Base-by-base conservation (phyloP, 1,284 basidiomycete species). In the Ganoderma leucocontextum region DNA sequence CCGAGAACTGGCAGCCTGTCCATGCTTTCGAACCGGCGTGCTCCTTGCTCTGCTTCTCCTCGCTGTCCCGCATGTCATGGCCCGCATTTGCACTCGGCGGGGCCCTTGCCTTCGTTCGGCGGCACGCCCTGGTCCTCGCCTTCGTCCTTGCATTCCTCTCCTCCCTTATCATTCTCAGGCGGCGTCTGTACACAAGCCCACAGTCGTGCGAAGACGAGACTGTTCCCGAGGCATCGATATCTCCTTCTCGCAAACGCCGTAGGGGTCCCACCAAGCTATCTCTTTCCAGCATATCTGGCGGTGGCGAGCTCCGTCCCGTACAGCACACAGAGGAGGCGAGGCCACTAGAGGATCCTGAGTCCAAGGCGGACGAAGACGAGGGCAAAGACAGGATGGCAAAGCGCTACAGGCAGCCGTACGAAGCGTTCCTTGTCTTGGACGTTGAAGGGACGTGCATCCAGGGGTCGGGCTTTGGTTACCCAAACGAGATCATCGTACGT, bases 401-500 rank as follows among this genome's bases (percentile, higher is more conserved):
- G 42, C 73, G 71, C 36, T 72, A 70, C 29, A 87, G 83, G 70
- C 92, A 93, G 73, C 82, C 86, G 1, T 91, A 86, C 72, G 91
- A 94, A 61, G 87, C 85, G 15, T 91, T 94, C 75, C 85, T 94
- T 13, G 89, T 95, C 33, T 82, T 95, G 52, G 95, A 97, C 76
- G 93, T 98, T 61, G 97, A 98, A 79, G 97, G 92, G 6, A 98
- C 97, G 0, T 99, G 97, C 78, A 79, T 90, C 58, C 80, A 80
- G 73, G 91, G 85, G 6, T 52, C 71, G 19, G 76, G 74, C 29
- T 81, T 81, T 59, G 76, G 80, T 44, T 82, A 80, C 73, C 80
- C 81, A 8, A 98, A 98, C 79, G 96, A 99, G 82, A 96, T 98
- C 67, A 97, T 98, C 72, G 95, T 94, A 78, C 78, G 92, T 63